phyloP scores from a whole-genome alignment of 1,284 basidiomycete species.

The Wolfiporia cocos region DNA sequence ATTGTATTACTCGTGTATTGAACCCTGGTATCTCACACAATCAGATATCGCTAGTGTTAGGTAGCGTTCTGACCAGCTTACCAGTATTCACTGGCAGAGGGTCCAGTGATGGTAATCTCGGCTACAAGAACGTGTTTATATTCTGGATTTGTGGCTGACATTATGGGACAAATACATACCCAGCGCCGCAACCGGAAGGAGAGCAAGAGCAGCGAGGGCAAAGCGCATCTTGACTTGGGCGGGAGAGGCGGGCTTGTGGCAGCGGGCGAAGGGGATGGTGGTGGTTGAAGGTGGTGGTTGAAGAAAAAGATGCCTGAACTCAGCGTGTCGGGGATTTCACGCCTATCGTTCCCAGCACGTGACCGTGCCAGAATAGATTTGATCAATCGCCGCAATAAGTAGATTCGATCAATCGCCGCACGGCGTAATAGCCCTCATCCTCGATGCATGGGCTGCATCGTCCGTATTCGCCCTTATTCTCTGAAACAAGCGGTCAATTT shows the following conservation, averaged over 20 bases:
- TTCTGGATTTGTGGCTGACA: background rate
- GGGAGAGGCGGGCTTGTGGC: background rate
- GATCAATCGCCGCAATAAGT: too few relatives aligned
- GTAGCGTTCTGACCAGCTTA: conserved; percentile 12
- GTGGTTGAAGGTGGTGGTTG: conserved; percentile 8
- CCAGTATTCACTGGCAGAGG: conserved; percentile 30
- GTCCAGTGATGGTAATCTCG: conserved; percentile 26
- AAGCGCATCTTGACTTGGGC: conserved; percentile 15
- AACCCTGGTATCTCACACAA: conserved; percentile 25
- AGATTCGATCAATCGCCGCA: too few relatives aligned
- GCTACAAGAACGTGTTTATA: conserved; percentile 13
- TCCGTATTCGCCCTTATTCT: too few relatives aligned
- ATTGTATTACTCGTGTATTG: conserved; percentile 31
- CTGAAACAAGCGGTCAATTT: too few relatives aligned
- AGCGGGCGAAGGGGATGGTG: background rate
- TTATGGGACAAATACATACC: conserved; percentile 18
- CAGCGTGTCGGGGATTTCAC: background rate
- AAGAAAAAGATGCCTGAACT: conserved; percentile 6
- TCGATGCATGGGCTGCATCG: too few relatives aligned
- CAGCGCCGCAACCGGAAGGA: conserved; percentile 21
- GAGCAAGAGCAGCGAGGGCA: conserved; percentile 26
- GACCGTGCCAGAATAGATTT: background rate
- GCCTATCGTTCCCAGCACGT: conserved; percentile 3
- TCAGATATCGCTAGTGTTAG: background rate
- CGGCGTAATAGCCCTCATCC: too few relatives aligned